Base-by-base conservation (phyloP, 75 land plant species). In the Gnetum montanum region DNA sequence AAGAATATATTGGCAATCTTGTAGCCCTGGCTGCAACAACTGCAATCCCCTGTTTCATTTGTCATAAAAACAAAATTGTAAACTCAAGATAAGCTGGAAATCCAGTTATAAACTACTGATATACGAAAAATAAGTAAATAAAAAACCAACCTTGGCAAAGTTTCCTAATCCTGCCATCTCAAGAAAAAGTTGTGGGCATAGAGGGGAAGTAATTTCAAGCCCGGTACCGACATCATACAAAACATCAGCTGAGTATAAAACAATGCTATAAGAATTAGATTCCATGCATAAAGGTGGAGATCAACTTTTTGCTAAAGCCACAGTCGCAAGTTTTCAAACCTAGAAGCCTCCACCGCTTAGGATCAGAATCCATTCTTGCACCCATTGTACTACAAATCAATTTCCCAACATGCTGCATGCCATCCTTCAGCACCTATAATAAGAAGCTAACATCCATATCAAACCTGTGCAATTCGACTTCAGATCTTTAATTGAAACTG, bases 11-110 rank as follows among this genome's bases (percentile, higher is more conserved):
- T 24, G 96, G 99, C 23, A 95, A 61, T 55, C 99, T 76, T 34
- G 99, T 95, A 59, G 99, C 99, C 66, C 99, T 83, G 55, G 99
- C 99, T 23, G 99, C 89, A 67, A 95, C 99, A 27, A 83, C 77
- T 48, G 99, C 99, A 91, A 95, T 88, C 46, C 99, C 99, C 94
- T 90, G 60, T 27, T 16, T 66, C 23, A 37, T 29, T 20, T 29
- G 19, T 34, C 43, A 43, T 40, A 15, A n/a, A 50, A 50, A 19
- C 45, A 22, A 52, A 31, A 25, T 30, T 23, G 20, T 54, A 24
- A 24, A 64, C 8, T n/a, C n/a, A 19, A 43, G 49, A 58, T 24
- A n/a, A n/a, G 19, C 28, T 24, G 12, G 29, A 52, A 52, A n/a
- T 6, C 19, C 6, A 8, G 49, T 19, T 7, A 47, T 13, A 7